phyloP scores from a whole-genome alignment of 495 filamentous ascomycete species.

The Aspergillus sparsus region DNA sequence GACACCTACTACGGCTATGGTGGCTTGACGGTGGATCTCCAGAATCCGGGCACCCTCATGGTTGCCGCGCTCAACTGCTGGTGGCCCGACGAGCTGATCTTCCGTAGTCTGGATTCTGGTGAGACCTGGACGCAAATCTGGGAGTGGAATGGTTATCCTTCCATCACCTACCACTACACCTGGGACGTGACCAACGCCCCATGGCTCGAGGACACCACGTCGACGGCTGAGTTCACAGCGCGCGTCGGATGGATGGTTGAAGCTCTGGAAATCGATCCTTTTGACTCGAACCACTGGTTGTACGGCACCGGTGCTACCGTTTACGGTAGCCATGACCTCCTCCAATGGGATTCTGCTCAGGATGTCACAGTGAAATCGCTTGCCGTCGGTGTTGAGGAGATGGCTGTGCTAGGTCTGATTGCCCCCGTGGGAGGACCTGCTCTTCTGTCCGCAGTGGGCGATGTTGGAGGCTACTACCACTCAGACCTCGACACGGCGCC shows the following conservation, averaged over 20 bases:
- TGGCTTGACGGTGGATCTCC: constrained; percentile 18
- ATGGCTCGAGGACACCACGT: constrained; percentile 17
- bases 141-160: constrained; percentile 24
- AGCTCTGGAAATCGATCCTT: constrained; percentile 19
- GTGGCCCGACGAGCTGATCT: constrained; percentile 23
- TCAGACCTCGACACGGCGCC: constrained; percentile 12
- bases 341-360: constrained; percentile 11
- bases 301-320: constrained; percentile 22
- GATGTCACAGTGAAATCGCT: constrained; percentile 17
- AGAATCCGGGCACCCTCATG: constrained; percentile 19
- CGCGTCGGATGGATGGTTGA: constrained; percentile 24
- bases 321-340: constrained; percentile 20
- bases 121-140: constrained; percentile 20
- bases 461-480: constrained; percentile 22
- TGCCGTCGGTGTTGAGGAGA: constrained; percentile 19
- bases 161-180: constrained; percentile 20
- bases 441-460: constrained; percentile 20
- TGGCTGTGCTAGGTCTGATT: constrained; percentile 21
- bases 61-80: constrained; percentile 21
- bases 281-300: constrained; percentile 25
- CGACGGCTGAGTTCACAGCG: constrained; percentile 13
- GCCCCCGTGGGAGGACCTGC: constrained; percentile 15
- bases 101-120: constrained; percentile 16
- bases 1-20: constrained; percentile 25
- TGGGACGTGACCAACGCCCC: constrained; percentile 20